Base-by-base conservation (phyloP, 2,329 filamentous ascomycete genomes). In the Stagonosporopsis rhizophila region DNA sequence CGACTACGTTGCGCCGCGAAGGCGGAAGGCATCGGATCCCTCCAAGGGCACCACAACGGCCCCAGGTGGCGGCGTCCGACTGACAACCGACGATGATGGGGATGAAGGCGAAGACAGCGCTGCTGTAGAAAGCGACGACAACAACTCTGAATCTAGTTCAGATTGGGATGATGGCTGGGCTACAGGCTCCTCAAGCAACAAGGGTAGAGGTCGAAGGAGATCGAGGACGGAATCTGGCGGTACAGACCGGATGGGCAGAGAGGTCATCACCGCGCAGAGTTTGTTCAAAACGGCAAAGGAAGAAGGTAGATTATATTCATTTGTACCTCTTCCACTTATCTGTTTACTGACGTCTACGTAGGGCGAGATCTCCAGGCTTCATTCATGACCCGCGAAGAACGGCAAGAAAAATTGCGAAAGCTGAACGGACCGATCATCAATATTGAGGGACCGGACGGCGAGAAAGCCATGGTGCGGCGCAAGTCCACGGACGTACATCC, bases 281-380 rank as follows among this genome's bases (percentile, higher is more conserved):
- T 74, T 92, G 52, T 78, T 93, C 49, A 89, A 88, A 35, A 89
- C 89, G 6, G 88, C 88, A 0, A 89, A 94, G 71, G 88, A 92
- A 81, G 90, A 94, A 72, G 85, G 91, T 91, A 81, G 70, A 89
- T 64, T 42, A 12, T 37, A 2, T 32, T 19, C 6, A 5, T 12
- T 8, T 37, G 11, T 12, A 15, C 6, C 34, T 9, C 4, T 25
- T 27, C 44, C 62, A 12, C 45, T 11, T 35, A 14, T 28, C 52
- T 30, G 28, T 17, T 25, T 17, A 34, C 56, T 73, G 51, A 61
- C 52, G 45, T 28, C 51, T 22, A 12, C 20, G 23, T 23, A 81
- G 84, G 62, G 74, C 83, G 66, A 79, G 89, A 75, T 25, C 64
- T 72, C 11, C 69, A 62, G 76, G 82, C 81, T 3, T 78, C 81